phyloP scores from a whole-genome alignment of 306 rosid species.

The Trifolium repens region DNA sequence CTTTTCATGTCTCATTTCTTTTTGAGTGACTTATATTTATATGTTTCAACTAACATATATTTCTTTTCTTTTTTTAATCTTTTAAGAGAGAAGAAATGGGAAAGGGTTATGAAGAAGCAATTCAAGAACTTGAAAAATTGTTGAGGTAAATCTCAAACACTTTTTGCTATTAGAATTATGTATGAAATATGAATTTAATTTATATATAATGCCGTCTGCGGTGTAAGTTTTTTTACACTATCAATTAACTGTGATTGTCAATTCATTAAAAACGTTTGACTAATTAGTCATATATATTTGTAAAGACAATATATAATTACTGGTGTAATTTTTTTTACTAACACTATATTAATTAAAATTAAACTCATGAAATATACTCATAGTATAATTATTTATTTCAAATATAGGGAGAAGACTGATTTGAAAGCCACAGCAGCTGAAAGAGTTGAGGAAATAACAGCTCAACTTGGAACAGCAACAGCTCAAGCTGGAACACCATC shows the following conservation, averaged over 20 bases:
- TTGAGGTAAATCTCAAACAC: constrained; percentile 59
- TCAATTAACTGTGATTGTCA: background rate
- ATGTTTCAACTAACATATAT: constrained; percentile 30
- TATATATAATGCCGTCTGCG: no score
- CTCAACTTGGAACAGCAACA: constrained; percentile 63
- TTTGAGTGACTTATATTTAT: background rate
- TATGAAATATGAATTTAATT: no score
- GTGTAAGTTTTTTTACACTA: no score
- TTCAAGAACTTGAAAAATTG: constrained; percentile 80
- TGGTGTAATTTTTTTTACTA: no score
- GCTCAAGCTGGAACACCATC: constrained; percentile 57
- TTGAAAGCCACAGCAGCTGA: constrained; percentile 72
- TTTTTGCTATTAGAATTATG: background rate
- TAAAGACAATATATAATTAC: no score
- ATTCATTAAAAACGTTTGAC: no score
- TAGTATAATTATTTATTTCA: background rate
- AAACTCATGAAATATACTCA: background rate
- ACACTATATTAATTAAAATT: no score
- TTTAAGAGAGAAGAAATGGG: constrained; percentile 80
- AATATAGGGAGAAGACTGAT: constrained; percentile 70
- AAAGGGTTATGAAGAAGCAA: constrained; percentile 83
- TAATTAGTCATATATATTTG: no score
- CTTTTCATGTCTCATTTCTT: background rate
- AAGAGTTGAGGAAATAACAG: constrained; percentile 80
- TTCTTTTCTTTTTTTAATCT: background rate